phyloP scores from a whole-genome alignment of 2,329 filamentous ascomycete genomes.

The Fusarium temperatum region DNA sequence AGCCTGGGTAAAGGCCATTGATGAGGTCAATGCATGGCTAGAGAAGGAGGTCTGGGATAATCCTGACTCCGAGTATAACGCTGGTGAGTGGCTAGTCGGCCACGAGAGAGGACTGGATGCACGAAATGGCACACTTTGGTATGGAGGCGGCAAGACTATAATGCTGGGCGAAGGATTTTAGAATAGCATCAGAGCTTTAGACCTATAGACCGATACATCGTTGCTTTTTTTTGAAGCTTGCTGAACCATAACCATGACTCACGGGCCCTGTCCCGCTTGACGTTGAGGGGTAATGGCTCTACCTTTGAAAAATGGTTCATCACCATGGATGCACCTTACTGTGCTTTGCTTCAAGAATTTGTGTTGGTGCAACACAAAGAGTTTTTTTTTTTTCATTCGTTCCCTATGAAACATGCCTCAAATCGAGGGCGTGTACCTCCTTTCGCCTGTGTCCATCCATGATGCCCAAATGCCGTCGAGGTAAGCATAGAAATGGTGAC shows the following conservation, averaged over 20 bases:
- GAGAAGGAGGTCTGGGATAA: constrained; percentile 74
- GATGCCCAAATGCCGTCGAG: constrained; percentile 57
- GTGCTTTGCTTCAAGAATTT: constrained; percentile 13
- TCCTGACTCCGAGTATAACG: constrained; percentile 54
- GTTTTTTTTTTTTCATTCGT: constrained; percentile 49
- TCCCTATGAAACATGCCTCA: constrained; percentile 57
- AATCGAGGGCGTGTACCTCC: constrained; percentile 56
- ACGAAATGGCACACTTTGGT: constrained; percentile 82
- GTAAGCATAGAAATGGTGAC: constrained; percentile 55
- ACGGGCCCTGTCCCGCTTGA: not conserved
- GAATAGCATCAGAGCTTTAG: constrained; percentile 16
- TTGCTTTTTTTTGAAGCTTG: constrained; percentile 9
- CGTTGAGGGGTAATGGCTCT: constrained; percentile 11
- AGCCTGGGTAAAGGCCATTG: constrained; percentile 74
- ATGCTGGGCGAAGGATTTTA: constrained; percentile 69
- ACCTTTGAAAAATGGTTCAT: not conserved
- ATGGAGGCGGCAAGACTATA: constrained; percentile 81
- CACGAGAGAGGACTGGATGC: constrained; percentile 83
- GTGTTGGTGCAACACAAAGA: constrained; percentile 42
- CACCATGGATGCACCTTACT: constrained; percentile 6
- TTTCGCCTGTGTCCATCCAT: constrained; percentile 61
- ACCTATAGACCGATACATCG: constrained; percentile 21
- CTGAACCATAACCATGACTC: constrained; percentile 2
- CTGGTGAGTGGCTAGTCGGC: constrained; percentile 86
- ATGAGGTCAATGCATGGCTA: constrained; percentile 81